Base-by-base conservation (phyloP, 2,329 filamentous ascomycete genomes). In the Ceratocystiopsis brevicomis region DNA sequence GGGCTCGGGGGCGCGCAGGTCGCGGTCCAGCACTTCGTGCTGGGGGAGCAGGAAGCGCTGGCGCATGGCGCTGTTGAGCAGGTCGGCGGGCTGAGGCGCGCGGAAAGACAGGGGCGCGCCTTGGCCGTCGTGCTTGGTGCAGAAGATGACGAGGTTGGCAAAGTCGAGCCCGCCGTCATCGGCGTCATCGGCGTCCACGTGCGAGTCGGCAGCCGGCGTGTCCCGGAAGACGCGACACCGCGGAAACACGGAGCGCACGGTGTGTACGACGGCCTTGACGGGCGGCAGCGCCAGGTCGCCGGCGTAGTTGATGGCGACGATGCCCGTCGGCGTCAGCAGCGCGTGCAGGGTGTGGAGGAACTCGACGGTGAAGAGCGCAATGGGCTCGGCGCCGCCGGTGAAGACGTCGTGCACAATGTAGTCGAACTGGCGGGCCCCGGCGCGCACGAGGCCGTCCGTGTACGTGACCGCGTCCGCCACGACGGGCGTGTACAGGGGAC, bases 321-420 rank as follows among this genome's bases (percentile, higher is more conserved):
- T 78, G 37, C 90, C 90, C 42, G 83, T 71, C 0, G 78, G 73
- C 49, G 76, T 81, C 39, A 98, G 67, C 8, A 96, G 69, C 5
- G 68, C 58, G 50, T 73, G 64, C 1, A 98, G 66, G 6, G 79
- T 75, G 42, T 71, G 60, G 38, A 98, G 62, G 54, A 98, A 96
- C 52, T 90, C 80, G 6, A 77, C 59, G 0, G 87, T 96, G 61
- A 98, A 98, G 9, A 98, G 73, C 9, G 78, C 68, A 3, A 87
- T 75, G 0, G 90, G 90, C 58, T 96, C 90, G 0, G 86, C 87
- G 42, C 90, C 90, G 19, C 90, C 90, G 1, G 90, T 98, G 58
- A 98, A 98, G 19, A 98, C 90, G 52, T 98, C 90, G 58, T 98
- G 90, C 43, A 98, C 71, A 54, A 98, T 90, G 63, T 94, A 96